Evolutionary conservation across 2,329 filamentous ascomycete genomes (phyloP).

Genomic region (Gliomastix tumulicola): DNA sequence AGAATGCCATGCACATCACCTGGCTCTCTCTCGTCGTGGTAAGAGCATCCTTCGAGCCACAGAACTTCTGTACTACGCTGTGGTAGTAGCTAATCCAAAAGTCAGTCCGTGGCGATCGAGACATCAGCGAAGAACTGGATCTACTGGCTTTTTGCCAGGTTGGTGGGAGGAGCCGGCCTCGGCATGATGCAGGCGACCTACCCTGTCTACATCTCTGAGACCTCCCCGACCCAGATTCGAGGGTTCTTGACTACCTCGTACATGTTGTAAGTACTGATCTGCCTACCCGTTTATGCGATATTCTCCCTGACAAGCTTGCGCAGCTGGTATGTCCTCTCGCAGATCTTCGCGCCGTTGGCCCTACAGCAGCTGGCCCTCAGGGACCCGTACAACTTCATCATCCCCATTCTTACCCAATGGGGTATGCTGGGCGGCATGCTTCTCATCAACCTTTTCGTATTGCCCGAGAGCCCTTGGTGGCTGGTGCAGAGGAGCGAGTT

Average conservation of each 20-base stretch:
- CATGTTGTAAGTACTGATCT: background rate
- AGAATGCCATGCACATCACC: background rate
- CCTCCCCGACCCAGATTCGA: background rate
- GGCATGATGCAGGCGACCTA: background rate
- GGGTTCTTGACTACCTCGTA: conserved; percentile 1
- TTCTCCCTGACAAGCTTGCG: too few species aligned
- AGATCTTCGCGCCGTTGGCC: conserved; percentile 4
- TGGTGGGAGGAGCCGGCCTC: background rate
- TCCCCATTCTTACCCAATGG: conserved; percentile 4
- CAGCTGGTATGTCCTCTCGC: conserved; percentile 44
- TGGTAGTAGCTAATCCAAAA: too few species aligned
- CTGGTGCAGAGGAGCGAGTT: background rate
- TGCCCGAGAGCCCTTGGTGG: conserved; percentile 4
- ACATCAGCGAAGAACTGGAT: background rate
- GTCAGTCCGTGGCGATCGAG: background rate
- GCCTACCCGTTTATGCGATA: too few species aligned
- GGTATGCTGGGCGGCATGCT: conserved; percentile 4
- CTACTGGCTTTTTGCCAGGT: background rate
- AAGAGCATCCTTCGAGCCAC: too few species aligned
- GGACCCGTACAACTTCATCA: conserved; percentile 5
- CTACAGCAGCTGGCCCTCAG: conserved; percentile 3
- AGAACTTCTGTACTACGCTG: too few species aligned
- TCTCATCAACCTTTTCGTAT: conserved; percentile 3
- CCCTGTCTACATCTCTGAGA: background rate
- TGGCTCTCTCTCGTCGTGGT: background rate